Evolutionary conservation across 768 basidiomycete genomes (phyloP), one percentile per base, ranked within the genome.

Genomic region (Amanita polypyramis): DNA sequence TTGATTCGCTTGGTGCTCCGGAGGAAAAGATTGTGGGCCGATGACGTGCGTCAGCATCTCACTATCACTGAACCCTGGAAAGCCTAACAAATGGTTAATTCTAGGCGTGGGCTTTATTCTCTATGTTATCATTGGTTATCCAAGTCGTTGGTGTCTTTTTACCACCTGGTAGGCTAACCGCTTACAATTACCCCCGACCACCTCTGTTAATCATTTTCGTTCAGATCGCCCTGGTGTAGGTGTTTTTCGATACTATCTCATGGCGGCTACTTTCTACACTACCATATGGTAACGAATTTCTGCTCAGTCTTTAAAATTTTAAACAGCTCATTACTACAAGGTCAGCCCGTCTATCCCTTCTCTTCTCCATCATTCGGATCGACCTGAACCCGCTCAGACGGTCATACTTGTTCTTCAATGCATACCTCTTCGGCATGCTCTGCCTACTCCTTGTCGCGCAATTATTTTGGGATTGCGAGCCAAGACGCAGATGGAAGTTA

Each of bases 291-390:
- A 35, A 44, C n/a, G 45, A 20, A 19, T 32, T 49, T 20, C 36
- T 10, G 4, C 9, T 34, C 11, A 15, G 7, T 4, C 17, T 44
- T 17, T 21, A n/a, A 27, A 5, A n/a, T 11, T 12, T 30, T 11
- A 29, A n/a, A 23, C n/a, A 27, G 27, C 10, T 19, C 14, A 33
- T 19, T 21, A 4, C 21, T 19, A 7, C 11, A 45, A 73, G 73
- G 70, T 66, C 61, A 34, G 62, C 76, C 2, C 69, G 76, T 14
- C 60, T 75, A 11, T 70, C 74, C 27, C 75, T 77, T 36, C 60
- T 79, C 6, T 74, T 73, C 59, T 76, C 75, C 5, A 67, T 79
- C 49, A 70, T 77, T 44, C 73, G 77, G 34, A 67, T 77, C 56
- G 70, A 73, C 45, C 70, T 71, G 2, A 66, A 66, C 42, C 53